Percentiles rank a stretch among this genome's conserved stretches.
Evolutionary conservation across 768 basidiomycete species (phyloP).

Genomic region (Asterophora lycoperdoides): DNA sequence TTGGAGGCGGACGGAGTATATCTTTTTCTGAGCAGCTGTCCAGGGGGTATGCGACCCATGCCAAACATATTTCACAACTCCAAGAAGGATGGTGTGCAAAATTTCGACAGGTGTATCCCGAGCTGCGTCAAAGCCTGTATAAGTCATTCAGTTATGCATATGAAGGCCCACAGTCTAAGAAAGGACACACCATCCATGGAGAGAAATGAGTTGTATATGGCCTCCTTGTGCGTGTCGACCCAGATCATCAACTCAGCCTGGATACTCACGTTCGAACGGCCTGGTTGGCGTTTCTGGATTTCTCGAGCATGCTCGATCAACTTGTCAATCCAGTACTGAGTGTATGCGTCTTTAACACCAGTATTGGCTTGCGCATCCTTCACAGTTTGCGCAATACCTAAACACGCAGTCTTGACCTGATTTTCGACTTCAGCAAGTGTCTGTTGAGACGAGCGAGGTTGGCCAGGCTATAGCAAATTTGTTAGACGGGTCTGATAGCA

Average conservation of each 20-base stretch:
- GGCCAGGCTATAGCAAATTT: slow-evolving; percentile 17
- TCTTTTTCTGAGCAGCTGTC: slow-evolving; percentile 21
- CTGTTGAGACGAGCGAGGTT: slow-evolving; percentile 16
- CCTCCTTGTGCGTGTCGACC: slow-evolving; percentile 19
- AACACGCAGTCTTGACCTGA: slow-evolving; percentile 26
- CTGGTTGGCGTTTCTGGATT: background rate
- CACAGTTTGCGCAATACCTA: slow-evolving; percentile 13
- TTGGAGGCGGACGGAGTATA: slow-evolving; percentile 28
- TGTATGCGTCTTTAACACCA: slow-evolving; percentile 35
- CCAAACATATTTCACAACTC: slow-evolving; percentile 41
- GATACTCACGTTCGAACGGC: slow-evolving; percentile 15
- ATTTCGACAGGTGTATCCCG: slow-evolving; percentile 35
- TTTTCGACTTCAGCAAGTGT: slow-evolving; percentile 21
- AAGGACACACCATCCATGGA: slow-evolving; percentile 20
- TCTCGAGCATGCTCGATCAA: slow-evolving; percentile 21
- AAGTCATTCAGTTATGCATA: background rate
- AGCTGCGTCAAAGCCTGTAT: slow-evolving; percentile 17
- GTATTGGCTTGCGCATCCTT: slow-evolving; percentile 24
- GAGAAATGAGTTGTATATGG: slow-evolving; percentile 30
- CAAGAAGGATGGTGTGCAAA: slow-evolving; percentile 41
- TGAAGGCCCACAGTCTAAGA: background rate
- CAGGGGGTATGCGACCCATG: slow-evolving; percentile 28
- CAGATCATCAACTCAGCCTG: slow-evolving; percentile 23
- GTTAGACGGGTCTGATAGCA: too few species aligned
- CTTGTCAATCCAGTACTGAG: slow-evolving; percentile 10